Base-by-base conservation (phyloP, 1,284 basidiomycete genomes). In the Marasmius sp. region DNA sequence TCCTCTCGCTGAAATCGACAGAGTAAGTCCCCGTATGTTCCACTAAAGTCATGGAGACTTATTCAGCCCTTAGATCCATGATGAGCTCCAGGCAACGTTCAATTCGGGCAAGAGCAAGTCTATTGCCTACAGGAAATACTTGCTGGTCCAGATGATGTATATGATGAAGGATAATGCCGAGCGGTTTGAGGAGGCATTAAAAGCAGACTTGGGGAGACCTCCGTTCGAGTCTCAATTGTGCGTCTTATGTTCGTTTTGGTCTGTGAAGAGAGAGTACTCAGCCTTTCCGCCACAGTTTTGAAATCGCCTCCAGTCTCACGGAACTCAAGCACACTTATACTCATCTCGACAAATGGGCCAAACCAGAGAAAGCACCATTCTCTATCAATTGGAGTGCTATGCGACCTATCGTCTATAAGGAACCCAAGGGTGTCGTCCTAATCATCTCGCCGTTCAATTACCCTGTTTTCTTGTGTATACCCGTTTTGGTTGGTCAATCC, bases 261-360 rank as follows among this genome's bases (percentile, higher is more conserved):
- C 16, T 7, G 57, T 39, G 20, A 3, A 47, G 5, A 5, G 20
- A 47, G n/a, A 47, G 20, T 16, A 1, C 9, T 49, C 27, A 11
- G 54, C 34, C n/a, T 33, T 39, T 34, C 48, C 38, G 61, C 50
- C 18, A 20, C 60, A 90, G 88, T 67, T 73, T 87, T 2, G 89
- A 92, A 65, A 77, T 88, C 58, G 72, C 73, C 41, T 69, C 81
- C 3, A 78, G 81, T 7, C 72, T 91, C 33, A 70, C 77, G 49
- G 93, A 95, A 67, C 80, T 85, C 54, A 81, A 87, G 55, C 75
- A 82, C 0, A 84, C 89, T 0, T 85, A 93, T 66, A 80, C 86
- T 57, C 83, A 86, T 57, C 82, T 96, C 49, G 85, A 86, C 36
- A 85, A 85, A 69, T 95, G 93, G 93, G 80, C 88, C 18, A 87